Evolutionary conservation across 1,139 yeast genomes (phyloP), one percentile per base, ranked within the genome.

Genomic region (Saccharomyces hybrid): DNA sequence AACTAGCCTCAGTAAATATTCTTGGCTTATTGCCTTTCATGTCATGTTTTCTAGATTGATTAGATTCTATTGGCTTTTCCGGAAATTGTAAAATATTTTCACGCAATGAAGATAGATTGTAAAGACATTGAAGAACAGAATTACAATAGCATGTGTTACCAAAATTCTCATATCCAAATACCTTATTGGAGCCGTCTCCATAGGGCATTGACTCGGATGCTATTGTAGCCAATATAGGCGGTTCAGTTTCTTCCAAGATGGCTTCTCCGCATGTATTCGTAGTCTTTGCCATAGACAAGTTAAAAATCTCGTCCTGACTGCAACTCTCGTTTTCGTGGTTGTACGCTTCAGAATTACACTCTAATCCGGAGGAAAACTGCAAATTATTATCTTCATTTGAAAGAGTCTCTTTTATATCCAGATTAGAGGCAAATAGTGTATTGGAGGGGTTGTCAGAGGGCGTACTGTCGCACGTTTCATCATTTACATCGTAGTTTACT

Each of bases 141-240:
- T 91, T 90, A 69, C 96, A 88, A 70, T 91, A 90, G 71, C 97
- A 89, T 0, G 95, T 89, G 68, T 85, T 84, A 1, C 97, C 96
- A 67, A 88, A 90, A 70, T 90, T 90, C 69, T 90, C 97, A 82
- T 91, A 83, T 5, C 98, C 98, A 71, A 84, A 91, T 46, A 89
- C 79, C 70, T 88, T 84, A 55, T 78, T 73, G 16, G 82, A 72
- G 1, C 89, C 90, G 66, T 82, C 84, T 3, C 88, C 89, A 62
- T 70, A 81, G 4, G 72, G 73, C 51, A 60, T 51, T 4, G 50
- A 51, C 4, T 54, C 56, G 16, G 59, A 52, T 7, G 49, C 34
- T 4, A 20, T 47, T 20, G 51, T 50, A 11, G 26, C 34, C 29
- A 50, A 14, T 16, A 29, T 31, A 14, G 51, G 41, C 4, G 25